These are phyloP conservation scores for Fusarium domesticum DNA, from an alignment of 2,329 filamentous ascomycete genomes.

Conservation along the genomic window DNA sequence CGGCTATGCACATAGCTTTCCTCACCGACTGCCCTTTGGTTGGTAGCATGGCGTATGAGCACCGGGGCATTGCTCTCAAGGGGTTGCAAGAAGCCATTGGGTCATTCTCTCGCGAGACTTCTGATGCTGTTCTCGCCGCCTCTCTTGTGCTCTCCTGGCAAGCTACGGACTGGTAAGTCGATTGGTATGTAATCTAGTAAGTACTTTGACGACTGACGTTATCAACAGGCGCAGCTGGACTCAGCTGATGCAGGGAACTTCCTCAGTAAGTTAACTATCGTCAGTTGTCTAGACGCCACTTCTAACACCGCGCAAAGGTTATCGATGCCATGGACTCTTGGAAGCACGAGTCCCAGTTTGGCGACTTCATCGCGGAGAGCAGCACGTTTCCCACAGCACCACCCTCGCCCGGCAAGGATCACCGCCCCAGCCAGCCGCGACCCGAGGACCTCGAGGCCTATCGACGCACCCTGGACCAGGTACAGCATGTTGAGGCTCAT, in stretches of 20 bases:
- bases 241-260: slow-evolving; percentile 86
- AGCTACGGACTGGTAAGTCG: slow-evolving; percentile 83
- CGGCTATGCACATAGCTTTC: slow-evolving; percentile 91
- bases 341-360: slow-evolving; percentile 86
- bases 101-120: slow-evolving; percentile 79
- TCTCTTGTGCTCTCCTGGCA: slow-evolving; percentile 95
- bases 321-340: slow-evolving; percentile 88
- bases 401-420: slow-evolving; percentile 58
- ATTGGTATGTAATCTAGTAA: slow-evolving; percentile 2
- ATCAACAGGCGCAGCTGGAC: slow-evolving; percentile 81
- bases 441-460: slow-evolving; percentile 70
- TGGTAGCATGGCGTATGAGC: slow-evolving; percentile 83
- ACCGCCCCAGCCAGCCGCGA: slow-evolving; percentile 59
- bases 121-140: slow-evolving; percentile 86
- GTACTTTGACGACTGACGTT: slow-evolving; percentile 23
- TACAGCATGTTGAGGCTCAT: slow-evolving; percentile 65
- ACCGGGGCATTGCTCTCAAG: slow-evolving; percentile 80
- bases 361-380: slow-evolving; percentile 77
- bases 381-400: slow-evolving; percentile 69
- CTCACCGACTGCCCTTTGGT: slow-evolving; percentile 82
- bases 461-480: slow-evolving; percentile 62
- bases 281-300: too few relatives aligned
- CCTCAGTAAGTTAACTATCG: slow-evolving; percentile 76
- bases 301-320: slow-evolving; percentile 52
- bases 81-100: slow-evolving; percentile 86